Percentiles rank a stretch among this genome's conserved stretches.
Evolutionary conservation across 352 stramenopile species (phyloP).

Genomic region (Pythium angustatum): DNA sequence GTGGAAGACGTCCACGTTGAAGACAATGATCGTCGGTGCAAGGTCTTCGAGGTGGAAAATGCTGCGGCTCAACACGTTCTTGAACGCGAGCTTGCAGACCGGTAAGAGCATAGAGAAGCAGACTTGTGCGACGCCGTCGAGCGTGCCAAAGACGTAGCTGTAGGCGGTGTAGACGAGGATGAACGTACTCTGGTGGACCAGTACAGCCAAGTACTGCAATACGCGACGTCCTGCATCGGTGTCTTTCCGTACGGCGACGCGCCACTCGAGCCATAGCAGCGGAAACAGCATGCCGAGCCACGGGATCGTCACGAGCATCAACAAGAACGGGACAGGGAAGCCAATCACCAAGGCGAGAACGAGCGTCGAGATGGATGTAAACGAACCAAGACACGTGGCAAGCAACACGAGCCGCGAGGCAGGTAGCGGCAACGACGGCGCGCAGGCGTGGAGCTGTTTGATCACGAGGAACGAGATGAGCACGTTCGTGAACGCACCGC

Average conservation of each 20-base stretch:
- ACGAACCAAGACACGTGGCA: no score
- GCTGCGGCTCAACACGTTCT: background rate
- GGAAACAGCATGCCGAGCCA: background rate
- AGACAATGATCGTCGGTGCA: conserved; percentile 1
- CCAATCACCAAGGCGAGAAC: background rate
- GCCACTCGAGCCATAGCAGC: background rate
- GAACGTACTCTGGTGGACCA: background rate
- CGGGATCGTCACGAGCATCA: background rate
- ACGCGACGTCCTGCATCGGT: background rate
- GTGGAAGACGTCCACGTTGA: conserved; percentile 13
- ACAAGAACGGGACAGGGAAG: background rate
- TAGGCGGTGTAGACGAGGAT: background rate
- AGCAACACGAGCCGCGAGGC: no score
- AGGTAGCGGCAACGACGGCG: background rate
- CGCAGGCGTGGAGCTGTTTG: background rate
- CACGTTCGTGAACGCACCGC: background rate
- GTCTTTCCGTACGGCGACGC: background rate
- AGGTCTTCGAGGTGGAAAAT: conserved; percentile 12
- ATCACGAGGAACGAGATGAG: background rate
- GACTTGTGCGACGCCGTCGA: background rate
- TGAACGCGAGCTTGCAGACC: background rate
- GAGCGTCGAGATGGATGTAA: no score
- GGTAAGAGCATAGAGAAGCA: background rate
- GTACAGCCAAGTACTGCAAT: background rate
- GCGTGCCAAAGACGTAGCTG: background rate